phyloP scores from a whole-genome alignment of 768 basidiomycete species.

The Cyathus striatus region DNA sequence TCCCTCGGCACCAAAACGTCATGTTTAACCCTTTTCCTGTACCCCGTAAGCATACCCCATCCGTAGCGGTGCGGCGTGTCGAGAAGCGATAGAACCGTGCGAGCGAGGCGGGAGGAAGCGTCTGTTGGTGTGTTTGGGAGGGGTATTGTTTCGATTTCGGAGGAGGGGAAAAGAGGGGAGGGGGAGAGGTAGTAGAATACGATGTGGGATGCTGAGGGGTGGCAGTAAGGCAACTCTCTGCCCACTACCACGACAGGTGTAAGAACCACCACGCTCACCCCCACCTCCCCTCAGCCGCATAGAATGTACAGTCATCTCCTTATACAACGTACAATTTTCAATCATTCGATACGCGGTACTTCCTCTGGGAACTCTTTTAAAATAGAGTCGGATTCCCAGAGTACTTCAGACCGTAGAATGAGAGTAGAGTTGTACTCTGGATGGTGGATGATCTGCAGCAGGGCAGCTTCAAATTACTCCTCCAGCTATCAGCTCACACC shows the following conservation, averaged over 20 bases:
- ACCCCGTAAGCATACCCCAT: constrained; percentile 78
- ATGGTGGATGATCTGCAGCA: constrained; percentile 60
- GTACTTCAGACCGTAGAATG: constrained; percentile 77
- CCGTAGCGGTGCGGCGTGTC: constrained; percentile 85
- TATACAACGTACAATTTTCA: constrained; percentile 42
- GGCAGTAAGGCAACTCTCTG: constrained; percentile 75
- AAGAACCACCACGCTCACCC: constrained; percentile 42
- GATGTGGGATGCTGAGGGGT: constrained; percentile 85
- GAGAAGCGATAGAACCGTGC: too few relatives aligned
- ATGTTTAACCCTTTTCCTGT: constrained; percentile 82
- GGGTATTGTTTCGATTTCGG: too few relatives aligned
- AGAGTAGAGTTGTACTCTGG: constrained; percentile 93
- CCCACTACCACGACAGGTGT: constrained; percentile 49
- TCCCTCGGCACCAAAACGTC: constrained; percentile 76
- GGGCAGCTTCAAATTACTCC: constrained; percentile 64
- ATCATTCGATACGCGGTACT: constrained; percentile 32
- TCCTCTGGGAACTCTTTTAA: constrained; percentile 25
- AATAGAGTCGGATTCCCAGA: constrained; percentile 32
- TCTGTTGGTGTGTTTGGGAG: too few relatives aligned
- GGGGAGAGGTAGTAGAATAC: too few relatives aligned
- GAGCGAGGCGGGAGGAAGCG: too few relatives aligned
- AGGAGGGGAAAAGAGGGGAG: too few relatives aligned
- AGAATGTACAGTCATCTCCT: constrained; percentile 73
- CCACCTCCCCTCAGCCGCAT: constrained; percentile 20
- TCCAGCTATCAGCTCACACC: constrained; percentile 5